Percentiles rank a stretch among this genome's conserved stretches.
phyloP scores from a whole-genome alignment of 257 asterid genomes.

The Cynanchum wilfordii region DNA sequence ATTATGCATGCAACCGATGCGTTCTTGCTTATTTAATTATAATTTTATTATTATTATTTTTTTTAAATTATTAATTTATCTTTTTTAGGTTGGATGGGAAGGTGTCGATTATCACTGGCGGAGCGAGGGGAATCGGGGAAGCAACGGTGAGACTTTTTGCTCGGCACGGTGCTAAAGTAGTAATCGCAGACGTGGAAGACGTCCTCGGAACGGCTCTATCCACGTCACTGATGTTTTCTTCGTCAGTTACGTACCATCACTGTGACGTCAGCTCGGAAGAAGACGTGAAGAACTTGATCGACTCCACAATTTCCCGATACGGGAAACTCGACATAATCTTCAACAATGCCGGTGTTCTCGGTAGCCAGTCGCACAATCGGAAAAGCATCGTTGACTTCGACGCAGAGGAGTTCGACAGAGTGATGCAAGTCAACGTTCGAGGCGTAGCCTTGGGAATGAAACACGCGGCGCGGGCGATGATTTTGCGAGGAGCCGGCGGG shows the following conservation, averaged over 20 bases:
- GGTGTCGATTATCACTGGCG: constrained; percentile 71
- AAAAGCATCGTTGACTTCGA: constrained; percentile 70
- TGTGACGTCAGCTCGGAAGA: constrained; percentile 65
- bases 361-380: constrained; percentile 46
- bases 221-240: constrained; percentile 22
- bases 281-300: constrained; percentile 41
- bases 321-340: constrained; percentile 58
- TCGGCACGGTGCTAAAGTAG: constrained; percentile 59
- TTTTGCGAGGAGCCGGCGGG: constrained; percentile 44
- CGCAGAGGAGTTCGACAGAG: constrained; percentile 52
- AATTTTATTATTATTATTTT: no score
- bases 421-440: constrained; percentile 66
- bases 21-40: no score
- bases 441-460: constrained; percentile 76
- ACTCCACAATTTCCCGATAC: constrained; percentile 33
- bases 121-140: constrained; percentile 84
- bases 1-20: no score
- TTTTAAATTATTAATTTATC: no score
- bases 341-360: constrained; percentile 83
- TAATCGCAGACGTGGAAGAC: constrained; percentile 67
- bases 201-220: constrained; percentile 42
- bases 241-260: constrained; percentile 35
- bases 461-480: constrained; percentile 81
- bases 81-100: constrained; percentile 61
- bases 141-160: constrained; percentile 66